Percentiles rank a stretch among this genome's conserved stretches.
Evolutionary conservation across 345 rosid species (phyloP).

Genomic region (Eucalyptus erythrocorys): DNA sequence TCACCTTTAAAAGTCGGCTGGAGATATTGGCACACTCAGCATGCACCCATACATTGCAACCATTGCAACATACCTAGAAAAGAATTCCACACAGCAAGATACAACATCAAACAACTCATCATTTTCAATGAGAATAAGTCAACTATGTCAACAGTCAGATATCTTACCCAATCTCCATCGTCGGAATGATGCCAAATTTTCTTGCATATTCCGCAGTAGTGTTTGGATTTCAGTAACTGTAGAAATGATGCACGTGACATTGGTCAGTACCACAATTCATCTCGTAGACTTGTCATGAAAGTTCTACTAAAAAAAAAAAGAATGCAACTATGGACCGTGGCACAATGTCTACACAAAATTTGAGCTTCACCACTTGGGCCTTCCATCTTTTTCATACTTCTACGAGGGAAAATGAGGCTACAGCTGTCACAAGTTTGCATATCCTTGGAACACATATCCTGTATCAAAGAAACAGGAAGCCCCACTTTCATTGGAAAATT

Average conservation of each 20-base stretch:
- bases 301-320: neutral
- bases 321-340: slow-evolving; percentile 39
- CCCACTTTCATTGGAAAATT: neutral
- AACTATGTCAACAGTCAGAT: neutral
- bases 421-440: slow-evolving; percentile 60
- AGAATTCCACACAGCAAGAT: neutral
- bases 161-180: slow-evolving; percentile 87
- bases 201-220: slow-evolving; percentile 93
- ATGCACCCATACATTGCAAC: slow-evolving; percentile 95
- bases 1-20: slow-evolving; percentile 45
- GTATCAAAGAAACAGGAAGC: neutral
- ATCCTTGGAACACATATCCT: slow-evolving; percentile 18
- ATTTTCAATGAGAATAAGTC: neutral
- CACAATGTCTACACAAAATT: slow-evolving; percentile 62
- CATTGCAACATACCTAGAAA: slow-evolving; percentile 87
- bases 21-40: slow-evolving; percentile 86
- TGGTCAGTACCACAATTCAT: neutral
- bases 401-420: slow-evolving; percentile 45
- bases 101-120: neutral
- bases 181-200: slow-evolving; percentile 85
- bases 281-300: neutral
- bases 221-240: slow-evolving; percentile 75
- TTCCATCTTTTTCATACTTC: slow-evolving; percentile 40
- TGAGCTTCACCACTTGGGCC: slow-evolving; percentile 31
- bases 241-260: neutral